A percentile compares a stretch with the other conserved stretches of the same genome.
Conservation (phyloP, 1,284 basidiomycete species). For the Pseudozyma thailandica region DNA sequence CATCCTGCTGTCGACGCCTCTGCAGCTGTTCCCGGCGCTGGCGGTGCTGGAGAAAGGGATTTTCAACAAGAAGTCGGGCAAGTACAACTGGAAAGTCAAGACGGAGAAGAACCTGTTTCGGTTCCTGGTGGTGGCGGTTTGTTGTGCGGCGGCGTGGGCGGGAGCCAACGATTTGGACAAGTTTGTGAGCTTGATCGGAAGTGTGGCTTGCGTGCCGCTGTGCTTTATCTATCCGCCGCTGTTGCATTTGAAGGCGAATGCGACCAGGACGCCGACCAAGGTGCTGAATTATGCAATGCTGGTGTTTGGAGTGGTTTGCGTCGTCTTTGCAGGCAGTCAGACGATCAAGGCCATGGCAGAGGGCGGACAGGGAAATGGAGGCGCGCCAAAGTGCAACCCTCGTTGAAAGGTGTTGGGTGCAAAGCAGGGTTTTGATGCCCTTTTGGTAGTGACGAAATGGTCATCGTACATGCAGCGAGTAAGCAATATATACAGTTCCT, state of each 20-base stretch:
- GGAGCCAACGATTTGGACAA: constrained; percentile 94
- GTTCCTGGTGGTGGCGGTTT: constrained; percentile 78
- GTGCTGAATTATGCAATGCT: constrained; percentile 80
- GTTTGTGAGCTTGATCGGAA: constrained; percentile 92
- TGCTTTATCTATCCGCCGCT: constrained; percentile 93
- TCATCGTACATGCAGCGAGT: too few relatives aligned
- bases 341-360: constrained; percentile 71
- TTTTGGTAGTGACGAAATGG: too few relatives aligned
- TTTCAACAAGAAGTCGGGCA: constrained; percentile 82
- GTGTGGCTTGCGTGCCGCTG: constrained; percentile 92
- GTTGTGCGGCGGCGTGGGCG: constrained; percentile 80
- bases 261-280: constrained; percentile 79
- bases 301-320: constrained; percentile 83
- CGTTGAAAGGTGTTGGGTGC: constrained; percentile 5
- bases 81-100: constrained; percentile 76
- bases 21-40: constrained; percentile 92
- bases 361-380: constrained; percentile 33
- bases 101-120: constrained; percentile 94
- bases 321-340: constrained; percentile 83
- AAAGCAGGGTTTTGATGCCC: too few relatives aligned
- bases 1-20: constrained; percentile 90
- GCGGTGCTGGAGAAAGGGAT: constrained; percentile 96
- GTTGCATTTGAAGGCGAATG: constrained; percentile 85
- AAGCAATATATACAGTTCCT: neutral
- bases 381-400: constrained; percentile 33